These are phyloP conservation scores for Penicillium psychrofluorescens DNA, from an alignment of 495 filamentous ascomycete species.

Conservation along the genomic window DNA sequence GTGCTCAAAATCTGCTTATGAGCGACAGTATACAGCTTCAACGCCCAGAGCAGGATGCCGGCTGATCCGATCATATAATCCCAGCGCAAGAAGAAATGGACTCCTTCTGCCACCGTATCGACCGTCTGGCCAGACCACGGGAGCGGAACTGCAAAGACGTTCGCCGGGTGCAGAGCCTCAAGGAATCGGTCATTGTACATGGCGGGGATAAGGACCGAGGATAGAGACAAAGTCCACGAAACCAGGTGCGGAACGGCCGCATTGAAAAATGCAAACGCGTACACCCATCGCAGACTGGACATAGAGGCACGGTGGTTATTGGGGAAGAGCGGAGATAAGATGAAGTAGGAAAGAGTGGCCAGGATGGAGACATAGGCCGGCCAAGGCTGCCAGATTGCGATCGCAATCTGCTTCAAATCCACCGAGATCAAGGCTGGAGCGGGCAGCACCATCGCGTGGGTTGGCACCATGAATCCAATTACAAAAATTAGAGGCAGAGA, in stretches of 20 bases:
- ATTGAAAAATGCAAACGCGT: conserved; percentile 44
- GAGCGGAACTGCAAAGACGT: conserved; percentile 34
- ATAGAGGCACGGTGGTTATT: conserved; percentile 26
- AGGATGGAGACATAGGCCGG: conserved; percentile 42
- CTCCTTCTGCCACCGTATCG: conserved; percentile 38
- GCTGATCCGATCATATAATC: conserved; percentile 48
- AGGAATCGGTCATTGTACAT: conserved; percentile 26
- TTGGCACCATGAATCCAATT: conserved; percentile 45
- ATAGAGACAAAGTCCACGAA: conserved; percentile 36
- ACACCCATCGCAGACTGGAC: conserved; percentile 44
- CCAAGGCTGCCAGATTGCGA: conserved; percentile 56
- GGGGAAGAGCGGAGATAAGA: conserved; percentile 27
- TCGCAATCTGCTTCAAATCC: conserved; percentile 47
- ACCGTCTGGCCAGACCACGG: conserved; percentile 33
- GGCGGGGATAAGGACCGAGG: conserved; percentile 26
- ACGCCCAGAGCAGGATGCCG: conserved; percentile 48
- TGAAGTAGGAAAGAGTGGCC: conserved; percentile 19
- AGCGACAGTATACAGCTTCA: conserved; percentile 32
- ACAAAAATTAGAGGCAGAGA: conserved; percentile 41
- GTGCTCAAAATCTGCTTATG: conserved; percentile 28
- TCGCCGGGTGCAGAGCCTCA: conserved; percentile 27
- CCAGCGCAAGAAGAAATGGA: conserved; percentile 49
- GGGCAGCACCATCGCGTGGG: conserved; percentile 44
- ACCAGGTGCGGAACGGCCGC: conserved; percentile 42
- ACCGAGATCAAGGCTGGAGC: conserved; percentile 33